These are phyloP conservation scores for Exophiala sp. DNA, from an alignment of 2,329 filamentous ascomycete species.

Conservation along the genomic window DNA sequence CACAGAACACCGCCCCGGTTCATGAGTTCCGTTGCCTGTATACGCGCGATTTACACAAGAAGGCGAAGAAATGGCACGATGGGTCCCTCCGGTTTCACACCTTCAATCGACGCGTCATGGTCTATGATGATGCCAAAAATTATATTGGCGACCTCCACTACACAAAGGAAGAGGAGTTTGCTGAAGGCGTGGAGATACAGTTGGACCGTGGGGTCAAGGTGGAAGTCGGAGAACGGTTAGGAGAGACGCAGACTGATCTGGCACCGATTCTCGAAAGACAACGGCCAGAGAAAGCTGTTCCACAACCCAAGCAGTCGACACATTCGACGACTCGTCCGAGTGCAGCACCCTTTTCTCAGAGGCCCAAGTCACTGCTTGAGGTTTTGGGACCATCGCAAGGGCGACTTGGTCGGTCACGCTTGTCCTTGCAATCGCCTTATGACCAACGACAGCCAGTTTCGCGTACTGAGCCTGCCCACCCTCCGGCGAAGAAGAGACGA, in stretches of 20 bases:
- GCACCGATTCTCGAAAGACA: constrained; percentile 68
- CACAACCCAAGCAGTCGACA: constrained; percentile 31
- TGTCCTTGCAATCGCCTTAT: constrained; percentile 59
- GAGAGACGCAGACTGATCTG: constrained; percentile 68
- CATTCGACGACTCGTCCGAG: constrained; percentile 32
- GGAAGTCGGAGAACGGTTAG: constrained; percentile 71
- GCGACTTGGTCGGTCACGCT: constrained; percentile 54
- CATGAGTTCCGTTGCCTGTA: constrained; percentile 80
- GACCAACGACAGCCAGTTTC: constrained; percentile 47
- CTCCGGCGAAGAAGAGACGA: constrained; percentile 35
- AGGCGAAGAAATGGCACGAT: constrained; percentile 92
- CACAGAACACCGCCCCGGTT: constrained; percentile 65
- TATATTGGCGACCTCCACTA: constrained; percentile 82
- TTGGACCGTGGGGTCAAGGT: constrained; percentile 73
- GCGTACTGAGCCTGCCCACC: constrained; percentile 23
- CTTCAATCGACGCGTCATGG: constrained; percentile 87
- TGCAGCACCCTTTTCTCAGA: constrained; percentile 43
- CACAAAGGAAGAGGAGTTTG: constrained; percentile 61
- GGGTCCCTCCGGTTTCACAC: constrained; percentile 79
- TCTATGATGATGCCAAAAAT: constrained; percentile 74
- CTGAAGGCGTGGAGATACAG: constrained; percentile 74
- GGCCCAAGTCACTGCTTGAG: constrained; percentile 56
- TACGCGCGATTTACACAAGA: constrained; percentile 75
- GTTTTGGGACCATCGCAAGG: constrained; percentile 61
- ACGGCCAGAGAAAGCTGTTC: constrained; percentile 25